Conservation (phyloP, 176 grass and related monocot genomes). For the Cocos nucifera region DNA sequence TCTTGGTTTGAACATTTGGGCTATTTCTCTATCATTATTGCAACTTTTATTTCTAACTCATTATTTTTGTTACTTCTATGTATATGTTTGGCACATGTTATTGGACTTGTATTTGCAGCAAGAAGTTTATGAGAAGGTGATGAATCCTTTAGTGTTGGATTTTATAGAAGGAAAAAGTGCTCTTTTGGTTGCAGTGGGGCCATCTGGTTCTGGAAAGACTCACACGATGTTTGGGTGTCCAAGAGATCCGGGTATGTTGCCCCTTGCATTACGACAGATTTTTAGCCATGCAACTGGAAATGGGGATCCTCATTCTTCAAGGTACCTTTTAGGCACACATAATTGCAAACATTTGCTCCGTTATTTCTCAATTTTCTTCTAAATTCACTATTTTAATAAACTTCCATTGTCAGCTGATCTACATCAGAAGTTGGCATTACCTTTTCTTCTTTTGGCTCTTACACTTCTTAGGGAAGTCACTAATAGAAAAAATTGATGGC, state of each 20-base stretch:
- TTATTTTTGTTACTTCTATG: no score
- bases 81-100: conserved; percentile 3
- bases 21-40: no score
- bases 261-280: conserved; percentile 44
- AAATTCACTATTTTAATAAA: no score
- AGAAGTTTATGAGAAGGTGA: conserved; percentile 57
- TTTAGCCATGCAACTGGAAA: conserved; percentile 23
- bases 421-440: no score
- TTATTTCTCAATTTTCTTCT: no score
- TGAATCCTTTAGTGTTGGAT: conserved; percentile 58
- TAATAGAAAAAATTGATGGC: no score
- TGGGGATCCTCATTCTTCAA: conserved; percentile 10
- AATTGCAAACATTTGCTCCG: background rate
- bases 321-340: conserved; percentile 11
- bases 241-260: conserved; percentile 57
- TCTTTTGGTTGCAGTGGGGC: conserved; percentile 69
- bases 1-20: no score
- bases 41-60: no score
- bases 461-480: no score
- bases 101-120: conserved; percentile 28
- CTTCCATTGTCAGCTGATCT: no score
- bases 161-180: conserved; percentile 67
- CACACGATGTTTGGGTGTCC: conserved; percentile 68
- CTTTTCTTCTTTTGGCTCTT: no score
- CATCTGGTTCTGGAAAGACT: conserved; percentile 82